Evolutionary conservation across 2,329 filamentous ascomycete genomes (phyloP).

Genomic region (Zasmidium citrigriseum): DNA sequence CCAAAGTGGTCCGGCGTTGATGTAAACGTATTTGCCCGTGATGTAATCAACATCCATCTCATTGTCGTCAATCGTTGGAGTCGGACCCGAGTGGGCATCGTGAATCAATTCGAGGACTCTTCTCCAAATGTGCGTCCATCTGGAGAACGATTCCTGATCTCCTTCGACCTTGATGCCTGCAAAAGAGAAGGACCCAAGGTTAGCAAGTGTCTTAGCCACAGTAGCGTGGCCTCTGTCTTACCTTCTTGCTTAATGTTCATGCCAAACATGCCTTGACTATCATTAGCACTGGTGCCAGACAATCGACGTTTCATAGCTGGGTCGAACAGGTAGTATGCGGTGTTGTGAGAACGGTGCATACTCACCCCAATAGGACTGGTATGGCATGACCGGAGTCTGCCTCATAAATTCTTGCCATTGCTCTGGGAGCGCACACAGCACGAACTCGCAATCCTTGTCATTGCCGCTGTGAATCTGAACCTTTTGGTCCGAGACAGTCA

Average conservation of each 20-base stretch:
- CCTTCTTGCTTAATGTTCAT: conserved; percentile 53
- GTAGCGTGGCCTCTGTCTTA: too few species aligned
- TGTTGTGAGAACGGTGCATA: neutral
- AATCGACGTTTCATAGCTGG: conserved; percentile 19
- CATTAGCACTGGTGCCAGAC: conserved; percentile 16
- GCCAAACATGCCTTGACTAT: conserved; percentile 36
- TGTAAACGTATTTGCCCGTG: conserved; percentile 50
- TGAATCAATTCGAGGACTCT: conserved; percentile 51
- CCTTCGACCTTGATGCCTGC: conserved; percentile 50
- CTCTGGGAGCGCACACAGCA: conserved; percentile 44
- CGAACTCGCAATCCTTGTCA: conserved; percentile 35
- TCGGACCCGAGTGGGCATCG: conserved; percentile 49
- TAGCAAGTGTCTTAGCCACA: too few species aligned
- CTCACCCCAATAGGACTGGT: conserved; percentile 50
- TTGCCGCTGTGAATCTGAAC: conserved; percentile 27
- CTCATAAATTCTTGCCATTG: conserved; percentile 52
- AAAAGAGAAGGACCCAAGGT: too few species aligned
- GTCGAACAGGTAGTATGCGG: neutral
- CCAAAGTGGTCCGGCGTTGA: conserved; percentile 48
- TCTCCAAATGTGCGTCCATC: conserved; percentile 50
- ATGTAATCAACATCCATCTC: conserved; percentile 46
- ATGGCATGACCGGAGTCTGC: conserved; percentile 44
- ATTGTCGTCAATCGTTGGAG: conserved; percentile 42
- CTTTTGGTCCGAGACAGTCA: conserved; percentile 33
- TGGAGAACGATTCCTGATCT: conserved; percentile 46